Conservation (phyloP, 768 basidiomycete species). For the Pulveroboletus sp. region DNA sequence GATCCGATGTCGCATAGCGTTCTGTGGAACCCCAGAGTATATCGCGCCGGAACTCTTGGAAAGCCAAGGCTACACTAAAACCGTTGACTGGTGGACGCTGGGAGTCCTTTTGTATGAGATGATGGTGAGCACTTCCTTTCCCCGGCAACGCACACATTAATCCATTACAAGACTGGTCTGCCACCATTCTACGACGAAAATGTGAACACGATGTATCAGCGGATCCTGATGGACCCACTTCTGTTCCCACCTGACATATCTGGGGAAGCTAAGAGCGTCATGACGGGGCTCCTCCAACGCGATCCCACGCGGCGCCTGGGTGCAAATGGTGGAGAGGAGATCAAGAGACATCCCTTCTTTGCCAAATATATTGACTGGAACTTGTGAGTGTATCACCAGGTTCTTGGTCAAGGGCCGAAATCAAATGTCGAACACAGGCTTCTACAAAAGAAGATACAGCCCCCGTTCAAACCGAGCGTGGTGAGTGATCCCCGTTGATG, state of each 20-base stretch:
- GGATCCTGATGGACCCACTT: conserved; percentile 90
- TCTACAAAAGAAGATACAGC: conserved; percentile 91
- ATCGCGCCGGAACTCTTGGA: conserved; percentile 96
- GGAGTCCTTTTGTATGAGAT: conserved; percentile 97
- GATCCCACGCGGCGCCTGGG: conserved; percentile 86
- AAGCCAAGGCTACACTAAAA: conserved; percentile 95
- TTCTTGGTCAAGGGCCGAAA: background rate
- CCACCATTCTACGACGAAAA: conserved; percentile 99
- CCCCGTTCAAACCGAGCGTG: conserved; percentile 96
- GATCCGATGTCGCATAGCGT: conserved; percentile 47
- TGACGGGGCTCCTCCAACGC: conserved; percentile 82
- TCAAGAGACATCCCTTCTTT: conserved; percentile 95
- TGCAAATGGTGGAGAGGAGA: conserved; percentile 91
- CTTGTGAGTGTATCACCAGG: conserved; percentile 39
- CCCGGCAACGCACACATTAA: conserved; percentile 5
- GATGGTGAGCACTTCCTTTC: conserved; percentile 53
- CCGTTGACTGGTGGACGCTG: conserved; percentile 99
- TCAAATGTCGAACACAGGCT: conserved; percentile 41
- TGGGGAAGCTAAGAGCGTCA: conserved; percentile 82
- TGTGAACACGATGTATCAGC: conserved; percentile 96
- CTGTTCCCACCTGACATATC: conserved; percentile 88
- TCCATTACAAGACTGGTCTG: conserved; percentile 67
- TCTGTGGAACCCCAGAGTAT: conserved; percentile 98
- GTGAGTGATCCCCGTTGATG: conserved; percentile 41
- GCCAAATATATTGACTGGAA: conserved; percentile 92